A percentile compares a stretch with the other conserved stretches of the same genome.
Evolutionary conservation across 768 basidiomycete genomes (phyloP).

Genomic region (Naganishia onofrii): DNA sequence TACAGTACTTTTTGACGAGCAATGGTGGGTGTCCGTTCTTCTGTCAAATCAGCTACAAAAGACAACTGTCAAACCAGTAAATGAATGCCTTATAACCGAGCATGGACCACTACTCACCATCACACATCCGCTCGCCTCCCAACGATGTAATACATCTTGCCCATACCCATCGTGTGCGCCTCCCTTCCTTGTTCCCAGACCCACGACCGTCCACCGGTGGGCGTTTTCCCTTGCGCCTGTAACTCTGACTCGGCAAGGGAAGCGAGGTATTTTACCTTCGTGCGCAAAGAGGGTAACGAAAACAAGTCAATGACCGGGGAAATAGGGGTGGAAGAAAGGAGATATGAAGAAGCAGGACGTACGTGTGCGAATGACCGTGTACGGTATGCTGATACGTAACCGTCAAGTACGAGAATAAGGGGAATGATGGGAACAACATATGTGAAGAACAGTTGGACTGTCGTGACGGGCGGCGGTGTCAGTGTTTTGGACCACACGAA

Average conservation of each 20-base stretch:
- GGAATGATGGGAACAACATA: constrained; percentile 49
- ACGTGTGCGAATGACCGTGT: constrained; percentile 40
- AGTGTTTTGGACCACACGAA: not conserved
- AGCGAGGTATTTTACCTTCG: constrained; percentile 35
- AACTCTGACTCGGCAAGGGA: constrained; percentile 24
- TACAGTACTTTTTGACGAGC: no score
- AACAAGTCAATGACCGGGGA: no score
- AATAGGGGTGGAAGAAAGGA: constrained; percentile 21
- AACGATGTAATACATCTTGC: constrained; percentile 37
- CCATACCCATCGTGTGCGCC: constrained; percentile 37
- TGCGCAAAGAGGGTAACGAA: no score
- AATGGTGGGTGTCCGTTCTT: no score
- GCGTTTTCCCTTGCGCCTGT: constrained; percentile 9
- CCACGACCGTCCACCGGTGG: constrained; percentile 35
- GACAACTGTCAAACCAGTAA: no score
- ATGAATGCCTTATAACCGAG: no score
- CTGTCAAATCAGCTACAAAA: no score
- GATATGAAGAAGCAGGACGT: constrained; percentile 32
- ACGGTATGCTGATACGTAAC: constrained; percentile 42
- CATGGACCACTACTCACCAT: not conserved
- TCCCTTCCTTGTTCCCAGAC: constrained; percentile 42
- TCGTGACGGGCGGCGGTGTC: not conserved
- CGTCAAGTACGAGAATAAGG: constrained; percentile 45
- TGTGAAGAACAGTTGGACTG: constrained; percentile 46
- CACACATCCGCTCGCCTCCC: constrained; percentile 36